phyloP scores from a whole-genome alignment of 2,329 filamentous ascomycete genomes.

The Cordyceps cicadae region DNA sequence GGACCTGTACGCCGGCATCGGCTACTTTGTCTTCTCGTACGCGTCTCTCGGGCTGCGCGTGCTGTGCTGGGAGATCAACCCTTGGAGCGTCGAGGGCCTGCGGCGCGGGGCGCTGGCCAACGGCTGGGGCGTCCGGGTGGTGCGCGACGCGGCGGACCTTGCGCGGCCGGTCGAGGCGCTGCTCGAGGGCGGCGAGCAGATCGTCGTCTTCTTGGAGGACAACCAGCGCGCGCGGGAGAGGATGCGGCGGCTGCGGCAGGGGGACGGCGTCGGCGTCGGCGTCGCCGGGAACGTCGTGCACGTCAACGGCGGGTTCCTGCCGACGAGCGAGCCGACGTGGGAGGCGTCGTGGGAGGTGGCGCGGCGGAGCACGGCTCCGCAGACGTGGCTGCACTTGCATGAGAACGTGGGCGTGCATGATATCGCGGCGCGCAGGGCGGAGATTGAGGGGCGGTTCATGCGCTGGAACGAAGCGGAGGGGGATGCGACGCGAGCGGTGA shows the following conservation, averaged over 20 bases:
- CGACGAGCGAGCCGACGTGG: slow-evolving; percentile 49
- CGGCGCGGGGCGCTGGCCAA: slow-evolving; percentile 65
- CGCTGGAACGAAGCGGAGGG: slow-evolving; percentile 22
- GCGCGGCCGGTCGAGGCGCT: slow-evolving; percentile 29
- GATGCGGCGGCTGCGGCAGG: slow-evolving; percentile 28
- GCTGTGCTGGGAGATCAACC: slow-evolving; percentile 84
- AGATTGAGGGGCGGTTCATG: slow-evolving; percentile 41
- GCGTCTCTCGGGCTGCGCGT: slow-evolving; percentile 62
- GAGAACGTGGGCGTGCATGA: slow-evolving; percentile 54
- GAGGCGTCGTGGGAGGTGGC: slow-evolving; percentile 39
- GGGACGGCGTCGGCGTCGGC: slow-evolving; percentile 20
- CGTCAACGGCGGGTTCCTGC: slow-evolving; percentile 56
- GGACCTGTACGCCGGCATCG: slow-evolving; percentile 87
- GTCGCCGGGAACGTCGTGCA: slow-evolving; percentile 38
- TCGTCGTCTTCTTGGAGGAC: slow-evolving; percentile 62
- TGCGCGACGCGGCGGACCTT: slow-evolving; percentile 33
- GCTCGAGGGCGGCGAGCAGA: slow-evolving; percentile 39
- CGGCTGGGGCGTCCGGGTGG: slow-evolving; percentile 53
- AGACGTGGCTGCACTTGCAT: slow-evolving; percentile 57
- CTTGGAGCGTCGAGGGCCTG: slow-evolving; percentile 78
- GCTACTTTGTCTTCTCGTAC: slow-evolving; percentile 88
- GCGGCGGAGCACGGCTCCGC: slow-evolving; percentile 16
- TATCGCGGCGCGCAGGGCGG: slow-evolving; percentile 35
- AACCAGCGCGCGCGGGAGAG: slow-evolving; percentile 46
- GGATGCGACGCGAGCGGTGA: slow-evolving; percentile 20